Evolutionary conservation across 768 basidiomycete species (phyloP).

Genomic region (Boletales sp.): DNA sequence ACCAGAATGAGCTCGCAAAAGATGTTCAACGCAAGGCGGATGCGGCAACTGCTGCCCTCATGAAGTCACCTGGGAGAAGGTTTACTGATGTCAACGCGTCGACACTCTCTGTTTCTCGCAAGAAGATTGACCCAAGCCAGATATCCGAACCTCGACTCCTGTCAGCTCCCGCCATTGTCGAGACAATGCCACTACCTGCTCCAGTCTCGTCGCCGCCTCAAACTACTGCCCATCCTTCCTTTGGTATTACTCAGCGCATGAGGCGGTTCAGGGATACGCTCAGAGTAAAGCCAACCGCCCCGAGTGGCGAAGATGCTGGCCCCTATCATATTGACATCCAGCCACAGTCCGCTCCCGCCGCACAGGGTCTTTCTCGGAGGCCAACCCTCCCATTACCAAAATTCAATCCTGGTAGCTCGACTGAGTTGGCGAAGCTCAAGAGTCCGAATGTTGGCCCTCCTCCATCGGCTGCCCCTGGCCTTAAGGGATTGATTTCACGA

Average conservation of each 20-base stretch:
- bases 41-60: constrained; percentile 61
- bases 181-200: constrained; percentile 56
- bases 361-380: constrained; percentile 42
- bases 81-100: constrained; percentile 39
- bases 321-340: constrained; percentile 42
- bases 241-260: constrained; percentile 65
- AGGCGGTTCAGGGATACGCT: constrained; percentile 69
- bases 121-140: constrained; percentile 56
- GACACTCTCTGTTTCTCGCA: constrained; percentile 44
- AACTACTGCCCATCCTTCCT: constrained; percentile 37
- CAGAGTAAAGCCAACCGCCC: constrained; percentile 47
- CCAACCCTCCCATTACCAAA: constrained; percentile 48
- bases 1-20: constrained; percentile 53
- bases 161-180: constrained; percentile 65
- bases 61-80: constrained; percentile 44
- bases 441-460: constrained; percentile 58
- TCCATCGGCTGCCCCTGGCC: constrained; percentile 66
- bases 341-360: constrained; percentile 25
- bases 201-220: constrained; percentile 30
- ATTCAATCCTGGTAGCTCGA: constrained; percentile 34
- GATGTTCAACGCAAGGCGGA: constrained; percentile 69
- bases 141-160: constrained; percentile 66
- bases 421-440: constrained; percentile 53
- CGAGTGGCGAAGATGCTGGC: constrained; percentile 49
- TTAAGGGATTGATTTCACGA: constrained; percentile 80